Evolutionary conservation across 140 eudicot genomes (phyloP), one percentile per base, ranked within the genome.

Genomic region (Stevia rebaudiana): DNA sequence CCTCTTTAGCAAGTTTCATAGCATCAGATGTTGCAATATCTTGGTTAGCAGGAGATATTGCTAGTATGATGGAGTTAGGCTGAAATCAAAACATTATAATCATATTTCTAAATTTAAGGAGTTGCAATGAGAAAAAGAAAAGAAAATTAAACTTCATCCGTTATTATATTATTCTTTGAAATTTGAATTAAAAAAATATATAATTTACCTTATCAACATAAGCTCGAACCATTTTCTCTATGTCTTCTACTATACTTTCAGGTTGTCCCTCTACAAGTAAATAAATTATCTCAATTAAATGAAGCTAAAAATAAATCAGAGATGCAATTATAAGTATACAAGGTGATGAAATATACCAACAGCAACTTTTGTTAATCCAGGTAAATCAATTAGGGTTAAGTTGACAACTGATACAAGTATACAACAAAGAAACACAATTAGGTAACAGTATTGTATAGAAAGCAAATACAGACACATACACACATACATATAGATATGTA

Each of bases 21-120:
- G 98, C 98, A 72, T 92, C 98, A 15, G 98, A 92, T 18, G 98
- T 92, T 25, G 98, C 98, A 61, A 92, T 92, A 81, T 92, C 98
- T 83, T 92, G 98, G 61, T 92, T 92, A 23, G 98, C 98, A n/a
- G 98, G 98, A 68, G 98, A 92, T 73, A 92, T 88, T 68, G 98
- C 98, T 62, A 92, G 76, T 66, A 92, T 92, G 70, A 88, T 81
- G 74, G 80, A 85, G 75, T 92, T 92, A 22, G 98, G 98, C 98
- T 92, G 70, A 67, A 72, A 73, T 40, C 17, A 13, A 36, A n/a
- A n/a, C n/a, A n/a, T 24, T 23, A 67, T 11, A 61, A 50, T 19
- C 25, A 19, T 59, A 39, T 15, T 8, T 44, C 28, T 30, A 24
- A 49, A 36, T 11, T 21, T 11, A 36, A 21, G 25, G 18, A 70